A percentile compares a stretch with the other conserved stretches of the same genome.
These are phyloP conservation scores for Penicillium bialowiezense DNA, from an alignment of 495 filamentous ascomycete species.

Conservation along the genomic window DNA sequence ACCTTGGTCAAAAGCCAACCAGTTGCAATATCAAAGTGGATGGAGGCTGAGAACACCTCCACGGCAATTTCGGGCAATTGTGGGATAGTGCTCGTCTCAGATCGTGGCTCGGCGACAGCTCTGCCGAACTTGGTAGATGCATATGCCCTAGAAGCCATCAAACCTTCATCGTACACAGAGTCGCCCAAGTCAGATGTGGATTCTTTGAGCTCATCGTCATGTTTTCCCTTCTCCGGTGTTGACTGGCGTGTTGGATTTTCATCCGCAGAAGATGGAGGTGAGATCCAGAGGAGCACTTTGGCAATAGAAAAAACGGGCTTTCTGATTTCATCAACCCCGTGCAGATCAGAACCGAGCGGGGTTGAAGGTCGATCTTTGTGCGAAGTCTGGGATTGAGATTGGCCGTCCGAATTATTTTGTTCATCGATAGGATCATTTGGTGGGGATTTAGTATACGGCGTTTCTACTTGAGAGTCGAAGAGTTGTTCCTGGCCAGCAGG, in stretches of 20 bases:
- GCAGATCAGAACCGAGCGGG: conserved; percentile 15
- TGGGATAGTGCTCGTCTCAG: not conserved
- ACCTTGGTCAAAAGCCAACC: conserved; percentile 65
- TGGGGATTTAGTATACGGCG: conserved; percentile 27
- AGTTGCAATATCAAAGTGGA: conserved; percentile 66
- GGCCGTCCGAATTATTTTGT: conserved; percentile 7
- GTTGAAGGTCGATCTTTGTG: conserved; percentile 18
- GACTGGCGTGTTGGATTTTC: conserved; percentile 3
- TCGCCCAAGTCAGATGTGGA: conserved; percentile 18
- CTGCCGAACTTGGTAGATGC: conserved; percentile 21
- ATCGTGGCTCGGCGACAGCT: conserved; percentile 15
- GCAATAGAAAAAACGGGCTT: conserved; percentile 37
- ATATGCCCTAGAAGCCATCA: conserved; percentile 28
- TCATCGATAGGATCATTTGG: conserved; percentile 15
- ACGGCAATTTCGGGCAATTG: conserved; percentile 45
- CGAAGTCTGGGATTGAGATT: conserved; percentile 10
- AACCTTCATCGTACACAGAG: conserved; percentile 24
- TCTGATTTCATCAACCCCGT: conserved; percentile 25
- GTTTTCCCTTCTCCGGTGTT: conserved; percentile 2
- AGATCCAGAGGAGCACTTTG: conserved; percentile 35
- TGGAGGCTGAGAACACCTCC: conserved; percentile 50
- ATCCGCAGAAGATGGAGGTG: conserved; percentile 18
- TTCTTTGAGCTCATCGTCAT: conserved; percentile 22
- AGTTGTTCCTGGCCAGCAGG: not conserved
- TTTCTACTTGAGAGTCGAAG: conserved; percentile 11